These are phyloP conservation scores for Lachnellula arida DNA, from an alignment of 2,329 filamentous ascomycete species.

Conservation along the genomic window DNA sequence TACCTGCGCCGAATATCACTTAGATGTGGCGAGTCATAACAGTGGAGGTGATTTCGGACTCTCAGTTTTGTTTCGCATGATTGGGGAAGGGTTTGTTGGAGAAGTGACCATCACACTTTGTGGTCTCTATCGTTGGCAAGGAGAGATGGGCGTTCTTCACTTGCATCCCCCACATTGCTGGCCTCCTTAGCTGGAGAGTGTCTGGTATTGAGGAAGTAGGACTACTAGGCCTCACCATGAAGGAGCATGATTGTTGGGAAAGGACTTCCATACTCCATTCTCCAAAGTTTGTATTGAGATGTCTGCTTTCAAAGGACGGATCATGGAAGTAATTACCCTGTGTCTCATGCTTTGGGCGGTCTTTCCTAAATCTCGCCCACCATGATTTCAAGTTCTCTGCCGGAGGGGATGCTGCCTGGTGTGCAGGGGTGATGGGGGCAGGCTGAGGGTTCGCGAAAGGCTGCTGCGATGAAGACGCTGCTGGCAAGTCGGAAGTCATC, in stretches of 20 bases:
- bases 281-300: neutral
- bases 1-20: constrained; percentile 2
- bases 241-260: neutral
- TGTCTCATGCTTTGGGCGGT: constrained; percentile 51
- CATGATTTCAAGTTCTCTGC: constrained; percentile 88
- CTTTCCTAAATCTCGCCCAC: constrained; percentile 93
- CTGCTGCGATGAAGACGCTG: constrained; percentile 26
- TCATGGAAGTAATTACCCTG: constrained; percentile 41
- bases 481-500: constrained; percentile 25
- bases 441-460: constrained; percentile 27
- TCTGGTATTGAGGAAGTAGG: neutral
- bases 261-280: neutral
- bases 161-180: too few relatives aligned
- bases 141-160: neutral
- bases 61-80: neutral
- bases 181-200: too few relatives aligned
- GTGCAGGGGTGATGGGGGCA: constrained; percentile 17
- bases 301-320: neutral
- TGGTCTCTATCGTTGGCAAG: neutral
- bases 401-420: constrained; percentile 59
- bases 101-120: constrained; percentile 1
- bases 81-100: neutral
- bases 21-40: neutral
- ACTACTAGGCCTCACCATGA: neutral
- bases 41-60: neutral